Evolutionary conservation across 768 basidiomycete species (phyloP).

Genomic region (Lentinula raphanica): DNA sequence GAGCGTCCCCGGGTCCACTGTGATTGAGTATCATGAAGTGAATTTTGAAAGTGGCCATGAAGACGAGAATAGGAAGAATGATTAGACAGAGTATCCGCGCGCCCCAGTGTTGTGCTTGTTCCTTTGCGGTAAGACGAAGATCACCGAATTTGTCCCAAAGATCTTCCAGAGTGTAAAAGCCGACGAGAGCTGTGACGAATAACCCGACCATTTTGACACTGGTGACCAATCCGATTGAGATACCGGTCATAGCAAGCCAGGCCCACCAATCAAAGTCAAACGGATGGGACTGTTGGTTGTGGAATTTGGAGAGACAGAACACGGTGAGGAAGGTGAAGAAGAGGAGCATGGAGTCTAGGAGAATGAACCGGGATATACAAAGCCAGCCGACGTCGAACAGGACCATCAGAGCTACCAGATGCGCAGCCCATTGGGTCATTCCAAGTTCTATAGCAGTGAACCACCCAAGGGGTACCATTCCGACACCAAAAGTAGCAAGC

Average conservation of each 20-base stretch:
- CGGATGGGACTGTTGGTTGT: constrained; percentile 94
- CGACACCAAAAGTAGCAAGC: constrained; percentile 90
- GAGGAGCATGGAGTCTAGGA: constrained; percentile 97
- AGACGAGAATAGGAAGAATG: constrained; percentile 84
- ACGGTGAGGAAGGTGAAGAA: constrained; percentile 98
- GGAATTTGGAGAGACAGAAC: constrained; percentile 92
- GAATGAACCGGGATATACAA: constrained; percentile 93
- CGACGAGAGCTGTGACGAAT: constrained; percentile 92
- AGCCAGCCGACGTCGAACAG: constrained; percentile 94
- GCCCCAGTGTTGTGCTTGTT: constrained; percentile 87
- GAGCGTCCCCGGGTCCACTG: constrained; percentile 93
- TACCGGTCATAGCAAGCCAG: constrained; percentile 90
- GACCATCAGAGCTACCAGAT: constrained; percentile 92
- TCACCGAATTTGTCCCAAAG: constrained; percentile 99
- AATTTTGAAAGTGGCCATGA: constrained; percentile 91
- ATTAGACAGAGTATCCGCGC: constrained; percentile 85
- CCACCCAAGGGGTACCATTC: constrained; percentile 95
- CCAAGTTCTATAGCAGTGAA: constrained; percentile 93
- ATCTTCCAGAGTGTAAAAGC: constrained; percentile 94
- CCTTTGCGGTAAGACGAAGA: constrained; percentile 80
- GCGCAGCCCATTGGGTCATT: constrained; percentile 84
- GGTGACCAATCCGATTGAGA: constrained; percentile 92
- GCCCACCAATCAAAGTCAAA: constrained; percentile 98
- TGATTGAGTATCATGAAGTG: constrained; percentile 94
- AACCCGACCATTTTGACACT: constrained; percentile 96